phyloP scores from a whole-genome alignment of 441 rosid genomes.

The Sinapis alba region DNA sequence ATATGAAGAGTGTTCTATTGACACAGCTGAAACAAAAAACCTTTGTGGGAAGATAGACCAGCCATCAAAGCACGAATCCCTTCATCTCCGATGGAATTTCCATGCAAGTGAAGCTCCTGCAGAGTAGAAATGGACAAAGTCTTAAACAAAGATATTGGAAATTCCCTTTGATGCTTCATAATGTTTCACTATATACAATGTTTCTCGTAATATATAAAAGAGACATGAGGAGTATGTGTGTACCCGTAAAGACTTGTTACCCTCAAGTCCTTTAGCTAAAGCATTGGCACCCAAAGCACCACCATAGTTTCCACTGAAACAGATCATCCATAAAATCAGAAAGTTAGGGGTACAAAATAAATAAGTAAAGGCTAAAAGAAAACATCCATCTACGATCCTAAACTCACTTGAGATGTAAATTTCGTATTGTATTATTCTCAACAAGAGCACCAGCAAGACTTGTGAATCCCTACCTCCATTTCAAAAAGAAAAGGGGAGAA shows the following conservation, averaged over 20 bases:
- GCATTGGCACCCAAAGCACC: constrained; percentile 98
- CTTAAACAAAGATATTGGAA: not conserved
- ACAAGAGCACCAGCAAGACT: constrained; percentile 85
- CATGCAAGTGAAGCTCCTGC: constrained; percentile 96
- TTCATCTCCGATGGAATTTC: constrained; percentile 96
- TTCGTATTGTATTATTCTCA: constrained; percentile 70
- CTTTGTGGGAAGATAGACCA: constrained; percentile 85
- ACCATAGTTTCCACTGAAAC: constrained; percentile 87
- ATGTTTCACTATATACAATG: not conserved
- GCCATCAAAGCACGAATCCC: constrained; percentile 80
- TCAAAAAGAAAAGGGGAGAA: constrained; percentile 31
- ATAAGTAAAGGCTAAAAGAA: not conserved
- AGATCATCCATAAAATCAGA: constrained; percentile 23
- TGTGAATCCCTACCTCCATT: constrained; percentile 91
- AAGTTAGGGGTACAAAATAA: constrained; percentile 24
- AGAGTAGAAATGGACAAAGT: constrained; percentile 29
- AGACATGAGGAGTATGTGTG: constrained; percentile 12
- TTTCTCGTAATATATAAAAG: not conserved
- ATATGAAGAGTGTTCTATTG: not conserved
- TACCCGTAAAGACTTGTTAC: constrained; percentile 88
- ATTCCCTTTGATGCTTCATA: constrained; percentile 1
- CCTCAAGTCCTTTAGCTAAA: constrained; percentile 90
- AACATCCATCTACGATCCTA: constrained; percentile 3
- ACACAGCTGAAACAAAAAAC: constrained; percentile 40
- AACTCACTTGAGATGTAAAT: constrained; percentile 87